Evolutionary conservation across 2,329 filamentous ascomycete species (phyloP).

Genomic region (Phyllosticta ampelicida): DNA sequence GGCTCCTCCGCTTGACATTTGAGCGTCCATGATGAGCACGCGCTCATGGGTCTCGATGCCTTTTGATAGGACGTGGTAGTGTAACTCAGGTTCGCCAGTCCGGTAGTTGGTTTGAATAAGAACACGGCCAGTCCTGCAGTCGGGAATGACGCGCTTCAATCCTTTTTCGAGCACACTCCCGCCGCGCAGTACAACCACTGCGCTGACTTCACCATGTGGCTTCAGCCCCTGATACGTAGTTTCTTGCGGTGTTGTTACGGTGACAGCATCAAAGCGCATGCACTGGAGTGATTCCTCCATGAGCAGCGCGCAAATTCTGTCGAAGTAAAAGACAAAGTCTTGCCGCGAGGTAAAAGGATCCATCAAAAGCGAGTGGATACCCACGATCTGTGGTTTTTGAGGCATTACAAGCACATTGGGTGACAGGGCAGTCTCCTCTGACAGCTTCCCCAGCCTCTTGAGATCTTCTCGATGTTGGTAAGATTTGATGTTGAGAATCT

Average conservation of each 20-base stretch:
- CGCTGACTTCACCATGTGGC: constrained; percentile 59
- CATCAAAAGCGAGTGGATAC: constrained; percentile 85
- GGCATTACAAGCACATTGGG: constrained; percentile 63
- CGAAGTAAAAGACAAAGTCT: constrained; percentile 97
- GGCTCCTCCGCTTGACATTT: constrained; percentile 85
- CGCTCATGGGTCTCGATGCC: constrained; percentile 65
- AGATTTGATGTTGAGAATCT: constrained; percentile 78
- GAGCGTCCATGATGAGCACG: constrained; percentile 79
- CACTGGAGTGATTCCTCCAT: constrained; percentile 49
- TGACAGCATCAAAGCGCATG: constrained; percentile 54
- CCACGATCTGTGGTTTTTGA: constrained; percentile 68
- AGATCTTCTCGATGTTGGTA: constrained; percentile 70
- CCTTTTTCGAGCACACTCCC: constrained; percentile 83
- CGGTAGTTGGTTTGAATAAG: constrained; percentile 72
- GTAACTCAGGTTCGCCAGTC: constrained; percentile 76
- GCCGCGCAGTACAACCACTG: constrained; percentile 79
- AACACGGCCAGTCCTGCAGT: constrained; percentile 79
- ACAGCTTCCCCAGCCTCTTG: constrained; percentile 60
- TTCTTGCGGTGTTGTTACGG: constrained; percentile 61
- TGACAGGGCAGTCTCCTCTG: constrained; percentile 61
- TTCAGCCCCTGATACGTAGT: constrained; percentile 60
- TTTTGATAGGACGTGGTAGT: constrained; percentile 68
- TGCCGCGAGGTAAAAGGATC: constrained; percentile 68
- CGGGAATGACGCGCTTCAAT: constrained; percentile 79
- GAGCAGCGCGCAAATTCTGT: constrained; percentile 73